Conservation (phyloP, 169 alveolate genomes). For the Cryptosporidium canis region DNA sequence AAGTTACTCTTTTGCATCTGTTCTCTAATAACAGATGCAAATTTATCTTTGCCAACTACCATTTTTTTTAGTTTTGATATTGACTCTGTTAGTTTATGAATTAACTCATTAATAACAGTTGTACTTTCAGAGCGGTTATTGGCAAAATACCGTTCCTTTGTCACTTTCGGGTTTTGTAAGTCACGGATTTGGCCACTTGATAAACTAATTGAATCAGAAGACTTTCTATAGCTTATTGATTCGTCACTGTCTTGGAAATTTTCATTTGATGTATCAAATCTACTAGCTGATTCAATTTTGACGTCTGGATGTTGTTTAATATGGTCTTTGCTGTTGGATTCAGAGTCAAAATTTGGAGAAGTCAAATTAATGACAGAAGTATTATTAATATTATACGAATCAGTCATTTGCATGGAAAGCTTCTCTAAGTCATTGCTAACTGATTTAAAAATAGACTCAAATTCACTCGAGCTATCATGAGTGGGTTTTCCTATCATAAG, state of each 20-base stretch:
- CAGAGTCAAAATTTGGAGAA: slow-evolving; percentile 5
- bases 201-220: not conserved
- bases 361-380: slow-evolving; percentile 14
- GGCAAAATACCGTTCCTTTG: not conserved
- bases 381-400: not conserved
- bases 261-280: not conserved
- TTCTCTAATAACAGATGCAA: slow-evolving; percentile 24
- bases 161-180: not conserved
- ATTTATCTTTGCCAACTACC: slow-evolving; percentile 51
- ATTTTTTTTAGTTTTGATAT: slow-evolving; percentile 43
- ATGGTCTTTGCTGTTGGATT: not conserved
- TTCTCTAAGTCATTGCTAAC: slow-evolving; percentile 50
- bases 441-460: slow-evolving; percentile 52
- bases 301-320: not conserved
- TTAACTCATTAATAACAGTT: not conserved
- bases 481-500: not conserved
- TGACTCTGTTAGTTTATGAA: slow-evolving; percentile 32
- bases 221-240: not conserved
- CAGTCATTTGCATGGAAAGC: slow-evolving; percentile 41
- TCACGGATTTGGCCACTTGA: not conserved
- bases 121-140: not conserved
- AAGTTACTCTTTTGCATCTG: slow-evolving; percentile 49
- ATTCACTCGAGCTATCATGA: slow-evolving; percentile 4
- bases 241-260: not conserved
- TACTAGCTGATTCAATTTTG: not conserved